These are phyloP conservation scores for Brasenia schreberi DNA, from an alignment of 164 flowering plant species.

Conservation along the genomic window DNA sequence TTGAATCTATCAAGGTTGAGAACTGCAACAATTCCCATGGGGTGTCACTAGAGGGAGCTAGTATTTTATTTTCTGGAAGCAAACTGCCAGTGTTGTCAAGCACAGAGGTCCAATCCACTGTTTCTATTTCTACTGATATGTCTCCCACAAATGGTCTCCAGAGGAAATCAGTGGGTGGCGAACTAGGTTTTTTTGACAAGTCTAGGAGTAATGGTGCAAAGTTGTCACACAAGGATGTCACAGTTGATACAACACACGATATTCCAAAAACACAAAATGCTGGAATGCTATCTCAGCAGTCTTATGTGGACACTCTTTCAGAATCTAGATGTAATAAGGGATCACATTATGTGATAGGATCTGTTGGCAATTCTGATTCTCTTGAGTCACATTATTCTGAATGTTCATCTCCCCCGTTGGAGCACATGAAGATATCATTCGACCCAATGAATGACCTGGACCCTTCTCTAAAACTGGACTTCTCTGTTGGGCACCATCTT, in stretches of 20 bases:
- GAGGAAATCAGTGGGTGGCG: not conserved
- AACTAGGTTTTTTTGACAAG: not conserved
- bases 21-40: not conserved
- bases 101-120: not conserved
- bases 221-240: not conserved
- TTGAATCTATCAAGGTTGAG: not conserved
- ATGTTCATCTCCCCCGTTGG: conserved; percentile 67
- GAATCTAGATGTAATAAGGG: not conserved
- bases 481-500: conserved; percentile 35
- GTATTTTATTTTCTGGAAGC: not conserved
- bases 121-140: not conserved
- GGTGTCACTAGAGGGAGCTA: not conserved
- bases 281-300: not conserved
- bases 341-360: not conserved
- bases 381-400: not conserved
- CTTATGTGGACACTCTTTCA: not conserved
- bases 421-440: conserved; percentile 81
- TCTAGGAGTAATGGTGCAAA: not conserved
- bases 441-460: conserved; percentile 43
- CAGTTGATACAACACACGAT: not conserved
- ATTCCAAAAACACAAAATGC: not conserved
- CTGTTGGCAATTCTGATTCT: not conserved
- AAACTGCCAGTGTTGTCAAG: not conserved
- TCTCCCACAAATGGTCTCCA: not conserved
- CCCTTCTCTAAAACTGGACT: conserved; percentile 50